Percentiles rank a stretch among this genome's conserved stretches.
Conservation (phyloP, 768 basidiomycete species). For the Russula emetica region DNA sequence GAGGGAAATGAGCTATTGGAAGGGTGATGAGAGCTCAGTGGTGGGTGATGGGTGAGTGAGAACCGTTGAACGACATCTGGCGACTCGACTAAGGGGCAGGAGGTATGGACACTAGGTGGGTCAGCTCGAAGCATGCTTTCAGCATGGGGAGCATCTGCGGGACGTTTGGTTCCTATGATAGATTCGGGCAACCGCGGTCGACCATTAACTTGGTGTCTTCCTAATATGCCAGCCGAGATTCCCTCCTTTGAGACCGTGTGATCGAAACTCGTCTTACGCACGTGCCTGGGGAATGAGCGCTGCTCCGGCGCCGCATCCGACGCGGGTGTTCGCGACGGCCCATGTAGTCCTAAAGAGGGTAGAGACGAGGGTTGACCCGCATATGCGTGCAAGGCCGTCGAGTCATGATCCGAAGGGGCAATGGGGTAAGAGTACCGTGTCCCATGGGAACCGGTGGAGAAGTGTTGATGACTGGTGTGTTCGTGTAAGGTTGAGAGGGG, state of each 20-base stretch:
- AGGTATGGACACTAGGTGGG: conserved; percentile 42
- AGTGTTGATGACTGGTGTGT: conserved; percentile 13
- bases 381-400: conserved; percentile 10
- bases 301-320: conserved; percentile 36
- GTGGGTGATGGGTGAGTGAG: conserved; percentile 32
- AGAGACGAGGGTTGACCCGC: conserved; percentile 60
- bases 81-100: conserved; percentile 25
- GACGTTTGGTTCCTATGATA: conserved; percentile 67
- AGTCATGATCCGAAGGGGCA: conserved; percentile 9
- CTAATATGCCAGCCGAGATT: conserved; percentile 52
- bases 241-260: conserved; percentile 77
- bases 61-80: conserved; percentile 23
- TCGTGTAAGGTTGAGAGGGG: conserved; percentile 26
- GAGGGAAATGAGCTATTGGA: conserved; percentile 57
- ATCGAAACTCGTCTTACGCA: conserved; percentile 93
- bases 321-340: conserved; percentile 41
- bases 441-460: conserved; percentile 4
- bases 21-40: conserved; percentile 31
- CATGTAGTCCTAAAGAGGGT: conserved; percentile 66
- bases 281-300: conserved; percentile 73
- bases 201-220: conserved; percentile 78
- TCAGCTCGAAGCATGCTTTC: conserved; percentile 80
- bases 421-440: conserved; percentile 22
- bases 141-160: conserved; percentile 73
- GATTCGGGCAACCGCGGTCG: conserved; percentile 64